phyloP scores from a whole-genome alignment of 345 rosid genomes.

The Schrenkiella parvula region DNA sequence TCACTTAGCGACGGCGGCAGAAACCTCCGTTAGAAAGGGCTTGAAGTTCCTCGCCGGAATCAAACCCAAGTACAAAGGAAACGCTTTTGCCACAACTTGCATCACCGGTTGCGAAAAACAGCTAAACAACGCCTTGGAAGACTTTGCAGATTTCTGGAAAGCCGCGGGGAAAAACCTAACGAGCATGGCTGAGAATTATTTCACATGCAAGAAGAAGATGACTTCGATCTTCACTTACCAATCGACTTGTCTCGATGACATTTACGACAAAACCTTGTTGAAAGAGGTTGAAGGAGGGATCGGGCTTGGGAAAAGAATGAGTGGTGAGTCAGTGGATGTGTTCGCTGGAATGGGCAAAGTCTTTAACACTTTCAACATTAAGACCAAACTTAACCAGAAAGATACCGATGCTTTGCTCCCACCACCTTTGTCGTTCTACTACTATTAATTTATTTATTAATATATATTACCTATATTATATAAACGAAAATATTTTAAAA shows the following conservation, averaged over 20 bases:
- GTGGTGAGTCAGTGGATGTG: constrained; percentile 38
- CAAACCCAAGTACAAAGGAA: constrained; percentile 28
- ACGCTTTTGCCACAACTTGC: constrained; percentile 19
- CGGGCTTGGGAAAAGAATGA: constrained; percentile 33
- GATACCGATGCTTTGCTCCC: constrained; percentile 33
- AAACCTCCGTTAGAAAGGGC: constrained; percentile 30
- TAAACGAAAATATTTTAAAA: background rate
- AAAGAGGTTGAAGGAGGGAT: constrained; percentile 32
- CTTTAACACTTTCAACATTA: constrained; percentile 33
- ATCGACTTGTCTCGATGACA: constrained; percentile 33
- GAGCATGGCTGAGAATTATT: constrained; percentile 31
- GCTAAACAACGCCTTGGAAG: constrained; percentile 26
- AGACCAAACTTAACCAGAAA: constrained; percentile 31
- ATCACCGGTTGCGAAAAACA: constrained; percentile 27
- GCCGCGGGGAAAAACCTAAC: constrained; percentile 25
- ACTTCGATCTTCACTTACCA: constrained; percentile 25
- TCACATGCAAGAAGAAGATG: constrained; percentile 32
- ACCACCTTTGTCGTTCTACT: constrained; percentile 37
- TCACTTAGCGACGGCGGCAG: constrained; percentile 35
- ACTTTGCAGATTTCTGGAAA: constrained; percentile 36
- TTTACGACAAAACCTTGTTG: constrained; percentile 26
- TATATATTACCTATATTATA: background rate
- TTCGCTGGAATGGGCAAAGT: constrained; percentile 31
- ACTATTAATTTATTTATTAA: constrained; percentile 21
- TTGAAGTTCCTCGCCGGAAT: constrained; percentile 32